phyloP scores from a whole-genome alignment of 164 flowering plant species.

The Aristolochia contorta region DNA sequence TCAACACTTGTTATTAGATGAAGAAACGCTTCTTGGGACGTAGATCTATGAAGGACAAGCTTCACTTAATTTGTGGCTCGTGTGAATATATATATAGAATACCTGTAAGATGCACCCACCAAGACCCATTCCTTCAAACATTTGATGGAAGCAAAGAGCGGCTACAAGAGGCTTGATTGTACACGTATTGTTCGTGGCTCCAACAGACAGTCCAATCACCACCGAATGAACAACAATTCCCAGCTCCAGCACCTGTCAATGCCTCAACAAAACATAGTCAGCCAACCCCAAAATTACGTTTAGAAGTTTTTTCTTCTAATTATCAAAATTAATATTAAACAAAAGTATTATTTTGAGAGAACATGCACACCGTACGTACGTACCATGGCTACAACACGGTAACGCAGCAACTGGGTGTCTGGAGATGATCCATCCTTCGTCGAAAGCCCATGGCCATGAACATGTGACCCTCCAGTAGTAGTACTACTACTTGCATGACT shows the following conservation, averaged over 20 bases:
- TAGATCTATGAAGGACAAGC: no score
- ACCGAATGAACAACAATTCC: slow-evolving; percentile 18
- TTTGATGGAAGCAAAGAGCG: slow-evolving; percentile 20
- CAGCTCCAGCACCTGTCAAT: slow-evolving; percentile 4
- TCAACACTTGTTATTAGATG: not conserved
- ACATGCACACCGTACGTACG: not conserved
- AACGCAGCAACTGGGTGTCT: slow-evolving; percentile 16
- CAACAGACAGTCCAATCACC: slow-evolving; percentile 14
- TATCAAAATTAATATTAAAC: no score
- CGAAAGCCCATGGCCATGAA: not conserved
- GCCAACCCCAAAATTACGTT: not conserved
- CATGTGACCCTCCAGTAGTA: no score
- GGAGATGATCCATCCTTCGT: not conserved
- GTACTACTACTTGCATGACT: no score
- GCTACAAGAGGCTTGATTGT: slow-evolving; percentile 15
- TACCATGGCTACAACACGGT: slow-evolving; percentile 27
- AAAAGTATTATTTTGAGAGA: not conserved
- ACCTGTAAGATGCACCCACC: slow-evolving; percentile 16
- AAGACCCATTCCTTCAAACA: slow-evolving; percentile 22
- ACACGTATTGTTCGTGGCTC: slow-evolving; percentile 11
- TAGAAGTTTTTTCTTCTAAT: no score
- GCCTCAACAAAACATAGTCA: not conserved
- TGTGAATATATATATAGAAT: not conserved
- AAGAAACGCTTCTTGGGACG: no score
- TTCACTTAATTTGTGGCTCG: no score